phyloP scores from a whole-genome alignment of 2,329 filamentous ascomycete genomes.

The Thielaviopsis musarum region DNA sequence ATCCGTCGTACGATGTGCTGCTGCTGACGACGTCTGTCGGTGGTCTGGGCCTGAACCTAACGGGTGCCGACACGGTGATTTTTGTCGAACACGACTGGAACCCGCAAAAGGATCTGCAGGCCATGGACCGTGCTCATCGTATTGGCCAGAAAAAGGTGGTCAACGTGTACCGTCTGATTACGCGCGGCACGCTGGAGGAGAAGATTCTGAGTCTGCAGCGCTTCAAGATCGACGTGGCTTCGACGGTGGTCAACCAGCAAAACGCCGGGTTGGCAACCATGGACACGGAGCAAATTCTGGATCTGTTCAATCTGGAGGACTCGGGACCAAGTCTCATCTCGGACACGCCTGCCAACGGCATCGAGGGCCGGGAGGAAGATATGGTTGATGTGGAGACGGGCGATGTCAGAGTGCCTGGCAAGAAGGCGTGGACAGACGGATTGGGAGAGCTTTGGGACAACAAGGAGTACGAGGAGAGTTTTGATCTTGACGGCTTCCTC shows the following conservation, averaged over 20 bases:
- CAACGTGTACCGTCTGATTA: slow-evolving; percentile 95
- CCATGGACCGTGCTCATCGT: slow-evolving; percentile 95
- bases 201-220: slow-evolving; percentile 96
- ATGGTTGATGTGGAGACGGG: slow-evolving; percentile 89
- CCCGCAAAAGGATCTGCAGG: slow-evolving; percentile 93
- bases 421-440: slow-evolving; percentile 91
- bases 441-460: slow-evolving; percentile 95
- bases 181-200: slow-evolving; percentile 87
- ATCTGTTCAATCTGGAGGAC: slow-evolving; percentile 85
- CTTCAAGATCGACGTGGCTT: slow-evolving; percentile 98
- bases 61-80: slow-evolving; percentile 94
- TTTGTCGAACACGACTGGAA: slow-evolving; percentile 99
- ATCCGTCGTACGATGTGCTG: slow-evolving; percentile 88
- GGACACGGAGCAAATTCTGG: slow-evolving; percentile 96
- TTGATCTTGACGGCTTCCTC: slow-evolving; percentile 87
- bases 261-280: slow-evolving; percentile 88
- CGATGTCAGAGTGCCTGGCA: slow-evolving; percentile 88
- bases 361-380: slow-evolving; percentile 55
- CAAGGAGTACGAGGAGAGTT: slow-evolving; percentile 94
- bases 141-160: slow-evolving; percentile 99
- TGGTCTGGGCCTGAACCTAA: slow-evolving; percentile 85
- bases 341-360: slow-evolving; percentile 31
- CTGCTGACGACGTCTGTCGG: slow-evolving; percentile 90
- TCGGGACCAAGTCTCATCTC: slow-evolving; percentile 49
- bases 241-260: slow-evolving; percentile 96